phyloP scores from a whole-genome alignment of 371 early-diverging fungal genomes.

The Mucor piriformis region DNA sequence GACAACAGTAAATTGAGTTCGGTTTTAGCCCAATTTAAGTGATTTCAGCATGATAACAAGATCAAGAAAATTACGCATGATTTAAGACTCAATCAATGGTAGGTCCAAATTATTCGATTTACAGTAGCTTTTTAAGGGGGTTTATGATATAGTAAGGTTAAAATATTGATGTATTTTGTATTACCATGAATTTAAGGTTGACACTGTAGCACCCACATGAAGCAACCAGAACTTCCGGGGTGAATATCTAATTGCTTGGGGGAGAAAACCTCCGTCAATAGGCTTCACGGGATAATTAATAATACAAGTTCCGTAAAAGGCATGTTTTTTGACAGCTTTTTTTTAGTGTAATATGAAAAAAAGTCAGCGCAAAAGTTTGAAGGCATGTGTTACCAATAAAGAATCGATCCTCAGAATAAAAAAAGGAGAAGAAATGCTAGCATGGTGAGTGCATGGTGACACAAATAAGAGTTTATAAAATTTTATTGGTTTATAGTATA shows the following conservation, averaged over 20 bases:
- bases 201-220: background rate
- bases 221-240: background rate
- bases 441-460: slow-evolving; percentile 12
- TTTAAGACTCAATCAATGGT: no score
- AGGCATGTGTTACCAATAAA: background rate
- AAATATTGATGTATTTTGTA: background rate
- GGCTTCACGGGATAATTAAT: background rate
- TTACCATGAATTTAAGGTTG: background rate
- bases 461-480: slow-evolving; percentile 1
- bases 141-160: background rate
- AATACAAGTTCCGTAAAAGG: background rate
- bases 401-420: slow-evolving; percentile 9
- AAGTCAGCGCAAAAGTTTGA: background rate
- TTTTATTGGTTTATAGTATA: slow-evolving; percentile 5
- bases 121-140: no score
- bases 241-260: background rate
- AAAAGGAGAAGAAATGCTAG: background rate
- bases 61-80: no score
- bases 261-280: background rate
- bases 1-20: background rate
- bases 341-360: background rate
- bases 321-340: background rate
- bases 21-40: background rate
- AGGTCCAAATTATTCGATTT: no score
- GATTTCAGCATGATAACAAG: background rate